Conservation (phyloP, 805 yeast genomes). For the Yamadazyma laniorum region DNA sequence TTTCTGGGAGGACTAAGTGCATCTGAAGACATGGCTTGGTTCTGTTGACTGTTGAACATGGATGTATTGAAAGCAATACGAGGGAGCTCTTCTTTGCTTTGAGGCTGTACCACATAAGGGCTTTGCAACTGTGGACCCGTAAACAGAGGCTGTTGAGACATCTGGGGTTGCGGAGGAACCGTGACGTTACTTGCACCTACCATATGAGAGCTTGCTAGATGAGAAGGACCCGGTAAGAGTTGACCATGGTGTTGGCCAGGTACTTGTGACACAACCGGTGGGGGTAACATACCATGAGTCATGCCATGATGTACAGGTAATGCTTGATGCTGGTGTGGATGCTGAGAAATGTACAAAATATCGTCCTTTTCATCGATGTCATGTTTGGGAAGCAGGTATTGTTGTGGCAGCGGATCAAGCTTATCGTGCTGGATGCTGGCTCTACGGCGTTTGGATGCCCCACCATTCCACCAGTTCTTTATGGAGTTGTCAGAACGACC, state of each 20-base stretch:
- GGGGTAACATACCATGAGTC: neutral
- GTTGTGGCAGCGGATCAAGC: conserved; percentile 1
- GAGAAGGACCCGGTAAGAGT: neutral
- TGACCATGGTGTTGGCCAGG: too few relatives aligned
- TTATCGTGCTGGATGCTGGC: conserved; percentile 20
- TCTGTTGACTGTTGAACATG: conserved; percentile 28
- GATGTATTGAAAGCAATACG: conserved; percentile 42
- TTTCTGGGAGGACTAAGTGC: conserved; percentile 6
- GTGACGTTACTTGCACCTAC: neutral
- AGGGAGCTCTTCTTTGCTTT: conserved; percentile 15
- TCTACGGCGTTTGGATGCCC: conserved; percentile 78
- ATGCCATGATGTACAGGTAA: neutral
- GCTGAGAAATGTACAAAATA: neutral
- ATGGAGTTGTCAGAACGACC: conserved; percentile 91
- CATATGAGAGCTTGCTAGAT: neutral
- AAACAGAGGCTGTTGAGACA: neutral
- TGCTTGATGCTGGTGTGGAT: neutral
- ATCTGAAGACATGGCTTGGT: conserved; percentile 5
- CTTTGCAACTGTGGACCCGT: neutral
- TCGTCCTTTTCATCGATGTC: neutral
- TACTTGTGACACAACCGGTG: neutral
- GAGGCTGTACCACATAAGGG: neutral
- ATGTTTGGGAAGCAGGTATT: neutral
- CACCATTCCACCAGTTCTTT: conserved; percentile 97
- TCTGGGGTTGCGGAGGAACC: neutral